Evolutionary conservation across 2,329 filamentous ascomycete genomes (phyloP), one percentile per base, ranked within the genome.

Genomic region (Fusarium chuoi): DNA sequence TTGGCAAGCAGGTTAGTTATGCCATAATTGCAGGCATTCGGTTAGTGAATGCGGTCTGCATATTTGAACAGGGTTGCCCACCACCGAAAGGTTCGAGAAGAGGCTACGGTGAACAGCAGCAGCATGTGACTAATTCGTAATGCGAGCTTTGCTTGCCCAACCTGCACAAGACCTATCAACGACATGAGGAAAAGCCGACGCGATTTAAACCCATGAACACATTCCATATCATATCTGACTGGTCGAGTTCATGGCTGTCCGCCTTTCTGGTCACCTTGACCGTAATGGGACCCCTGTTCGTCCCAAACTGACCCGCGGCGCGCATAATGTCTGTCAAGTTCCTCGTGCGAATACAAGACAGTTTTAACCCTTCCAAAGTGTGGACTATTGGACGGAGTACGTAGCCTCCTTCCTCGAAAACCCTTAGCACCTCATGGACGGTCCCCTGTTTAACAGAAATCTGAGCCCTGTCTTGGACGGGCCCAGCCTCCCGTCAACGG

Each of bases 61-160:
- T 54, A 54, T 56, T 49, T 69, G 30, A 48, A 41, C 68, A 52
- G 59, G 68, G 64, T 64, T 39, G 41, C 41, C 54, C 60, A 24
- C 52, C 52, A 62, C 71, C 41, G 45, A 74, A 74, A 36, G 41
- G 45, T 74, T 75, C 72, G 68, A 74, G 72, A 75, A 75, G 41
- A 72, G 71, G 49, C 63, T 68, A 63, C 56, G 45, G 54, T 52
- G 57, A 61, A 56, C 45, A 57, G 35, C 54, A 57, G 45, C 61
- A 49, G 62, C 63, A 73, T 65, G 64, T 66, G 70, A 71, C 54
- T 68, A 54, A 36, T 51, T 35, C 24, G 30, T 41, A 58, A 68
- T 62, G 71, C 68, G 62, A 68, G 63, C 54, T 71, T 41, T 51
- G 49, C 70, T 41, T 65, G 36, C 57, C 35, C 54, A 58, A 54